Evolutionary conservation across 164 flowering plant species (phyloP).

Genomic region (Liquidambar formosana): DNA sequence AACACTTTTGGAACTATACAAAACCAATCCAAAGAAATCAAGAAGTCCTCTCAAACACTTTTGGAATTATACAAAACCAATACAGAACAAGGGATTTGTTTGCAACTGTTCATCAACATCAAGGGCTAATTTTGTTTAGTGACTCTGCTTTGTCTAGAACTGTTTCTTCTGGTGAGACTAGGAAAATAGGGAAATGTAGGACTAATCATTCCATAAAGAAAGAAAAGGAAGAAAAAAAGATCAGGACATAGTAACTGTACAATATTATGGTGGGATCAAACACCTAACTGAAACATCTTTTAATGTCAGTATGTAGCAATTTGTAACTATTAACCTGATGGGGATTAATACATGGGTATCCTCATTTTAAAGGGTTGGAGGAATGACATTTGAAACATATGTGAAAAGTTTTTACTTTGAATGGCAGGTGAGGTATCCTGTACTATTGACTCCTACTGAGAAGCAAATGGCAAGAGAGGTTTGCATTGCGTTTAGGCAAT

Average conservation of each 20-base stretch:
- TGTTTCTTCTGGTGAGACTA: too few relatives aligned
- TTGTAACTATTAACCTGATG: background rate
- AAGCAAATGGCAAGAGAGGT: slow-evolving; percentile 99
- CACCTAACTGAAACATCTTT: background rate
- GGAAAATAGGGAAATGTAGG: background rate
- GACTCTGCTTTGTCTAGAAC: too few relatives aligned
- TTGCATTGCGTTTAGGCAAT: slow-evolving; percentile 91
- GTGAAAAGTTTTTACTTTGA: background rate
- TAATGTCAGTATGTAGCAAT: background rate
- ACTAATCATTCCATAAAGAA: background rate
- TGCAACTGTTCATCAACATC: too few relatives aligned
- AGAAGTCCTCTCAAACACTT: too few relatives aligned
- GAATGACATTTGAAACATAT: background rate
- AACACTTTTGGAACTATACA: too few relatives aligned
- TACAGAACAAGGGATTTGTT: too few relatives aligned
- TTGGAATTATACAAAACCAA: too few relatives aligned
- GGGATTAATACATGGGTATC: background rate
- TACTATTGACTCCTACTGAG: slow-evolving; percentile 92
- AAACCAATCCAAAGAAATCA: too few relatives aligned
- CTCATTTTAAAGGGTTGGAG: background rate
- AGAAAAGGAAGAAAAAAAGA: background rate
- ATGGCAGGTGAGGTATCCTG: slow-evolving; percentile 91
- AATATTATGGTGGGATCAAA: background rate
- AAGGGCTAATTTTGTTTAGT: too few relatives aligned
- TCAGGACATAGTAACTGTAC: background rate